These are phyloP conservation scores for Parmales sp. DNA, from an alignment of 108 stramenopile genomes.

Conservation along the genomic window DNA sequence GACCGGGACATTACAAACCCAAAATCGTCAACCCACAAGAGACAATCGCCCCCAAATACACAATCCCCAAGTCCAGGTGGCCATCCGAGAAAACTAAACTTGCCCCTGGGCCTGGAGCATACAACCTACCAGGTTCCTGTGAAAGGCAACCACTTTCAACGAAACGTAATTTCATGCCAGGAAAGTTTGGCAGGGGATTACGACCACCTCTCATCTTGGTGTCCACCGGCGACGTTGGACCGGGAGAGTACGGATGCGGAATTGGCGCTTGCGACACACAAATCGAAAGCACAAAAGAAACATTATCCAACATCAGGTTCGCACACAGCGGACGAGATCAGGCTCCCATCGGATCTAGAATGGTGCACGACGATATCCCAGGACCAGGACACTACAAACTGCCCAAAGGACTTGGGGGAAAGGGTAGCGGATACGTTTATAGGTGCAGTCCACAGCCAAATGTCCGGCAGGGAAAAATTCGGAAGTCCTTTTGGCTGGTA, in stretches of 20 bases:
- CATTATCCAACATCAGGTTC: conserved; percentile 11
- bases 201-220: conserved; percentile 12
- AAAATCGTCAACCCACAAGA: neutral
- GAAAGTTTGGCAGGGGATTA: conserved; percentile 5
- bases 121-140: neutral
- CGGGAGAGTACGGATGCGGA: conserved; percentile 16
- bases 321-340: neutral
- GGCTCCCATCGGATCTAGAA: neutral
- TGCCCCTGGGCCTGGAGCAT: conserved; percentile 13
- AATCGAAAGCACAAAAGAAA: conserved; percentile 12
- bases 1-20: conserved; percentile 16
- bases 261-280: conserved; percentile 11
- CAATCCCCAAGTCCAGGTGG: conserved; percentile 8
- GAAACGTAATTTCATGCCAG: neutral
- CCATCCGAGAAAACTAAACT: conserved; percentile 4
- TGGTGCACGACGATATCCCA: conserved; percentile 3
- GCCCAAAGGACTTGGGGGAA: conserved; percentile 7
- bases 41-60: conserved; percentile 2
- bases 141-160: conserved; percentile 14
- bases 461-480: conserved; percentile 15
- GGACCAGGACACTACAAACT: conserved; percentile 19
- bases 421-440: neutral
- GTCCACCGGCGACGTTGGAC: conserved; percentile 14
- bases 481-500: conserved; percentile 15
- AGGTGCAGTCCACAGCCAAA: conserved; percentile 7